Base-by-base conservation (phyloP, 495 filamentous ascomycete species). In the Xanthoparmelia taractica region DNA sequence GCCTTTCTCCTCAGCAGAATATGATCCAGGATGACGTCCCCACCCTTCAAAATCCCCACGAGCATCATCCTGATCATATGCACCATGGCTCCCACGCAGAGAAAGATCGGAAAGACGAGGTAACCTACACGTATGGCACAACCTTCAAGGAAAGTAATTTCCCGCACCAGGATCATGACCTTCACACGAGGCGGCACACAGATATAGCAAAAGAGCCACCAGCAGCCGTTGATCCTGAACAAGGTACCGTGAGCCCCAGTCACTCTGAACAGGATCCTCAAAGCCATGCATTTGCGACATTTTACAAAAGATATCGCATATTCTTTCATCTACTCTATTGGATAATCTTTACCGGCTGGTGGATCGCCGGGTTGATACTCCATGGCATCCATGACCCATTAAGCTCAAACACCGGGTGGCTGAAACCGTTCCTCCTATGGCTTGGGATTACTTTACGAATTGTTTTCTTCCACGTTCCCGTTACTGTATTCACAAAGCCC, bases 351-450 rank as follows among this genome's bases (percentile, higher is more conserved):
- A 87, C 85, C 50, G 85, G 82, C 59, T 96, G 92, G 92, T 96
- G 90, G 91, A 92, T 94, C 63, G 87, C 85, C 50, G 85, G 88
- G 47, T 79, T 96, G 25, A 77, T 92, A 63, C 77, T 87, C 50
- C 88, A 89, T 71, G 67, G 67, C 18, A 83, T 86, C 25, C 66
- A 87, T 68, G 87, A 91, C 70, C 81, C 83, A 27, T 37, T 67
- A 25, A 63, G 68, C 34, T 68, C 63, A 18, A 61, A 66, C 10
- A 70, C 66, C 68, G 87, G 87, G 61, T 96, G 92, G 92, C 66
- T 96, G 66, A 84, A 92, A 38, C 90, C 92, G 11, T 92, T 92
- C 74, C 80, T 96, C 45, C 63, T 96, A 20, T 96, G 85, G 73
- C 82, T 96, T 45, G 82, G 76, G 61, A 85, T 96, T 67, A 82